phyloP scores from a whole-genome alignment of 495 filamentous ascomycete genomes.

The Penicillium cosmopolitanum region DNA sequence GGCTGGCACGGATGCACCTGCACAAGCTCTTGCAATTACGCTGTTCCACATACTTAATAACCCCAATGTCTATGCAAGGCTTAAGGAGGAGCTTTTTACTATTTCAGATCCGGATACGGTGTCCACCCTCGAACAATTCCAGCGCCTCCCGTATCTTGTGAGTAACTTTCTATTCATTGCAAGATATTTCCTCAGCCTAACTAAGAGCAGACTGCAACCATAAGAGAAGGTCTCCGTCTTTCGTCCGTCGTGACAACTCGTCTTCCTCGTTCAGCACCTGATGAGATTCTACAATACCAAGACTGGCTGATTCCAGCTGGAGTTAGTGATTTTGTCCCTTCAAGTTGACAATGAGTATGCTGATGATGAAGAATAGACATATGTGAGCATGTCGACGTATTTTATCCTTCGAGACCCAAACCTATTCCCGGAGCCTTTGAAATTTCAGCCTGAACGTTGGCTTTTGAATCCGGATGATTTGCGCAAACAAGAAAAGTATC shows the following conservation, averaged over 20 bases:
- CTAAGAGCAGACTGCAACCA: conserved; percentile 45
- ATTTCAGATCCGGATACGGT: conserved; percentile 11
- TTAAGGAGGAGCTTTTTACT: conserved; percentile 30
- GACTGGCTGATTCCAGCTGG: conserved; percentile 31
- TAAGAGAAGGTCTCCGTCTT: conserved; percentile 59
- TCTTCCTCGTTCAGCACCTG: conserved; percentile 43
- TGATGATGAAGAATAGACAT: conserved; percentile 8
- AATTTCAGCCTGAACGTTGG: conserved; percentile 53
- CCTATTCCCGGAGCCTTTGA: conserved; percentile 40
- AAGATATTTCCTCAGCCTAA: background rate
- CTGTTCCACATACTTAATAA: conserved; percentile 33
- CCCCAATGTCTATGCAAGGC: conserved; percentile 18
- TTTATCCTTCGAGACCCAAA: conserved; percentile 43
- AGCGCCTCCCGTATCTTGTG: conserved; percentile 43
- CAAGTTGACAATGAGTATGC: background rate
- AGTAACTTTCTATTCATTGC: background rate
- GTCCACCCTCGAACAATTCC: conserved; percentile 23
- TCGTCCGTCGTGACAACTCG: conserved; percentile 42
- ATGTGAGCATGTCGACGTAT: conserved; percentile 28
- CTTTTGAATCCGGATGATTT: conserved; percentile 30
- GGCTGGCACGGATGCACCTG: conserved; percentile 38
- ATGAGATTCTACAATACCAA: conserved; percentile 24
- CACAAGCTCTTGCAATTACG: conserved; percentile 28
- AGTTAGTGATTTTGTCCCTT: conserved; percentile 8
- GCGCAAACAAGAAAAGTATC: conserved; percentile 29